Evolutionary conservation across 2,329 filamentous ascomycete species (phyloP).

Genomic region (Shiraia bambusicola): DNA sequence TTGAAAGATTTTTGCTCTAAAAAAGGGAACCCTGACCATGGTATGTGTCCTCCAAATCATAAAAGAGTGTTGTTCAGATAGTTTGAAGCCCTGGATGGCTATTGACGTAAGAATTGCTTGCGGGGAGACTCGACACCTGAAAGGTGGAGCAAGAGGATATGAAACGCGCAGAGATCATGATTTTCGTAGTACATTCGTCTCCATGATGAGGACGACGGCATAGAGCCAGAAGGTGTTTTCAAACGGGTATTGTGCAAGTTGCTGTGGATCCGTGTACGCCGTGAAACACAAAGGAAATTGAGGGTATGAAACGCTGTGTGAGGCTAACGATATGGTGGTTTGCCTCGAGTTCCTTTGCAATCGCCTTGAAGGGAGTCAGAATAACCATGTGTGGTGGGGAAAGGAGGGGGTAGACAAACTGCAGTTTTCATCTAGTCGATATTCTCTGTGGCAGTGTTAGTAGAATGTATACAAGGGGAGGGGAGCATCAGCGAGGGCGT

Average conservation of each 20-base stretch:
- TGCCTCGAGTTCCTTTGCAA: constrained; percentile 32
- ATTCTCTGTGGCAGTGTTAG: constrained; percentile 44
- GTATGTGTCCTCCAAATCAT: too few relatives aligned
- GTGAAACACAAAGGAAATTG: constrained; percentile 19
- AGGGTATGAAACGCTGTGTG: constrained; percentile 1
- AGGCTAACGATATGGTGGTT: constrained; percentile 12
- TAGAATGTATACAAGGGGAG: neutral
- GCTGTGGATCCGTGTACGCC: constrained; percentile 33
- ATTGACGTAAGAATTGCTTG: too few relatives aligned
- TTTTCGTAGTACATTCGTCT: constrained; percentile 32
- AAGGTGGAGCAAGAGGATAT: constrained; percentile 8
- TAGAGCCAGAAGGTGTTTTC: constrained; percentile 18
- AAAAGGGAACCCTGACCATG: too few relatives aligned
- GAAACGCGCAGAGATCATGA: constrained; percentile 9
- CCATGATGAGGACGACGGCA: constrained; percentile 16
- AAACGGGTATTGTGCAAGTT: constrained; percentile 39
- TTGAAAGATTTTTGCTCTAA: too few relatives aligned
- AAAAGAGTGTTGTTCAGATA: too few relatives aligned
- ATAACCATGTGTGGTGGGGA: neutral
- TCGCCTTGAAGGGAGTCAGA: constrained; percentile 34
- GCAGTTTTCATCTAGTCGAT: constrained; percentile 52
- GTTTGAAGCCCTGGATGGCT: neutral
- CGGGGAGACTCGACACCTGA: constrained; percentile 3
- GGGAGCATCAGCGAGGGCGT: constrained; percentile 12
- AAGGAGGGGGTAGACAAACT: constrained; percentile 35